These are phyloP conservation scores for Ophiostoma triangulosporum DNA, from an alignment of 2,329 filamentous ascomycete genomes.

Conservation along the genomic window DNA sequence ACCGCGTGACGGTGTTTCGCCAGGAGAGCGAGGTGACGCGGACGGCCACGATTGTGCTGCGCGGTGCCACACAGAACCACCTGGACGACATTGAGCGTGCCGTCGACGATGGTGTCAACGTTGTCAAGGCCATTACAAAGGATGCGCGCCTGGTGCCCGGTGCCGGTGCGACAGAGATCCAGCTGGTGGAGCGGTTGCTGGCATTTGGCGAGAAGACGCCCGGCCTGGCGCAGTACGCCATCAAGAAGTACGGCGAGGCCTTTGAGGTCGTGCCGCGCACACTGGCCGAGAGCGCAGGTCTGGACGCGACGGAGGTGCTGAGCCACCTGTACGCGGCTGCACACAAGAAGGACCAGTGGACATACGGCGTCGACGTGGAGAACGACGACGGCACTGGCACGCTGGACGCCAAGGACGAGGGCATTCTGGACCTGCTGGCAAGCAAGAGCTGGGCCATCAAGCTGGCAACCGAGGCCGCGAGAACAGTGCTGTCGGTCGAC, in stretches of 20 bases:
- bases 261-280: conserved; percentile 95
- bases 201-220: conserved; percentile 84
- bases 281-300: conserved; percentile 83
- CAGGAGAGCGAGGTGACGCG: conserved; percentile 88
- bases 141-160: conserved; percentile 85
- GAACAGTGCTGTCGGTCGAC: conserved; percentile 90
- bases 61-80: conserved; percentile 95
- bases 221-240: conserved; percentile 87
- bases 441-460: conserved; percentile 96
- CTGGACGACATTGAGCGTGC: conserved; percentile 94
- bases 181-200: conserved; percentile 84
- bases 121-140: conserved; percentile 94
- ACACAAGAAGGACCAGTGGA: conserved; percentile 79
- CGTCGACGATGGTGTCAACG: conserved; percentile 95
- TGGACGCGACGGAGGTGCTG: conserved; percentile 94
- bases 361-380: conserved; percentile 89
- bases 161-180: conserved; percentile 86
- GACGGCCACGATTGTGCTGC: conserved; percentile 85
- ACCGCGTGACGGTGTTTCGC: conserved; percentile 95
- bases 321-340: conserved; percentile 86
- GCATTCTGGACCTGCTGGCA: conserved; percentile 83
- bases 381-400: conserved; percentile 69
- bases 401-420: conserved; percentile 73
- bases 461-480: conserved; percentile 84
- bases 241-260: conserved; percentile 92